These are phyloP conservation scores for Piper betle DNA, from an alignment of 164 flowering plant species.

Conservation along the genomic window DNA sequence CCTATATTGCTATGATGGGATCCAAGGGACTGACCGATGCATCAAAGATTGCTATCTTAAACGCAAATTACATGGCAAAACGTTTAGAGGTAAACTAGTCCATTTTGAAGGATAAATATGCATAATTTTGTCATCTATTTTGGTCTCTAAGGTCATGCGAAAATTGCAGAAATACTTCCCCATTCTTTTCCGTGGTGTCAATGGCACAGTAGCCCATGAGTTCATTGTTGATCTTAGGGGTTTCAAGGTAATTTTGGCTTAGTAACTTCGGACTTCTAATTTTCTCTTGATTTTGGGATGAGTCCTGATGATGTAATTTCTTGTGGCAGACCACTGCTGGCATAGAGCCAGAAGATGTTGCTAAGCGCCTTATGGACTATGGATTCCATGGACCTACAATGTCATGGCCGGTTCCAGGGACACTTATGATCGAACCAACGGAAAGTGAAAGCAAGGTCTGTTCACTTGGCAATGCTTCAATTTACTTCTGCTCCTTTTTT, in stretches of 20 bases:
- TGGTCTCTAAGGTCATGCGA: background rate
- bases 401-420: slow-evolving; percentile 99
- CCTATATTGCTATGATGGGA: slow-evolving; percentile 98
- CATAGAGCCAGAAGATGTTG: slow-evolving; percentile 95
- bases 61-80: slow-evolving; percentile 98
- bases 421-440: slow-evolving; percentile 97
- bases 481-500: background rate
- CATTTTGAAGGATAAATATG: background rate
- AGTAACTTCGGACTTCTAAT: background rate
- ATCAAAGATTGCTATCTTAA: slow-evolving; percentile 86
- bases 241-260: slow-evolving; percentile 51
- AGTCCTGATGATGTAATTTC: background rate
- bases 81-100: slow-evolving; percentile 69
- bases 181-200: slow-evolving; percentile 95
- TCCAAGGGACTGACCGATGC: slow-evolving; percentile 95
- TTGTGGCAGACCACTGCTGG: slow-evolving; percentile 71
- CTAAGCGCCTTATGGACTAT: slow-evolving; percentile 95
- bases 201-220: slow-evolving; percentile 95
- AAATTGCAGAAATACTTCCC: slow-evolving; percentile 68
- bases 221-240: slow-evolving; percentile 90
- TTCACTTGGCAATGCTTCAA: background rate
- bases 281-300: background rate
- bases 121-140: background rate
- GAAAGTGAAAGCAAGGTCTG: slow-evolving; percentile 99
- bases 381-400: slow-evolving; percentile 98